Conservation (phyloP, 768 basidiomycete genomes). For the Strobilomyces echinocephalus region DNA sequence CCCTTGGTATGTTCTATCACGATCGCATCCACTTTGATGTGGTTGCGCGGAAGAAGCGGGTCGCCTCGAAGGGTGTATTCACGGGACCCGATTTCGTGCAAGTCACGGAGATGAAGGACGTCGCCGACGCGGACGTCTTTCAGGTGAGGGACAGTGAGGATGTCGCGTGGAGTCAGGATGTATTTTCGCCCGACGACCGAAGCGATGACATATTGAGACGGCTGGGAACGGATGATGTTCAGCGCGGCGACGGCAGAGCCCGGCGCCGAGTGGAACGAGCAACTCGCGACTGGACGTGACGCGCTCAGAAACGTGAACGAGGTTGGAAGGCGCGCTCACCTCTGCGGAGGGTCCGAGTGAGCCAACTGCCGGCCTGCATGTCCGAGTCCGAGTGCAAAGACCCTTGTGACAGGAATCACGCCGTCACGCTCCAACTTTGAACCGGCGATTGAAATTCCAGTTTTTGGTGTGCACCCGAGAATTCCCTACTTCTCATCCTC, state of each 20-base stretch:
- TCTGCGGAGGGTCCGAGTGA: constrained; percentile 21
- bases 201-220: constrained; percentile 88
- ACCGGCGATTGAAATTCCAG: constrained; percentile 29
- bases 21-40: constrained; percentile 76
- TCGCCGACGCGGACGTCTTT: constrained; percentile 85
- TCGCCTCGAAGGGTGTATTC: constrained; percentile 88
- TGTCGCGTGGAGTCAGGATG: constrained; percentile 83
- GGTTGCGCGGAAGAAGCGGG: constrained; percentile 59
- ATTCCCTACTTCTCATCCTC: constrained; percentile 40
- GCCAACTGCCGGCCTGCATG: constrained; percentile 23
- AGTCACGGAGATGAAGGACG: constrained; percentile 72
- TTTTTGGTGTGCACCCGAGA: constrained; percentile 34
- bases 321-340: constrained; percentile 10
- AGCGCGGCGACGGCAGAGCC: constrained; percentile 59
- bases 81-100: constrained; percentile 92
- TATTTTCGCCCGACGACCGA: constrained; percentile 84
- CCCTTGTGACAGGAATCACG: constrained; percentile 9
- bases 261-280: constrained; percentile 34
- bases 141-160: constrained; percentile 90
- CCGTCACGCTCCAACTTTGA: constrained; percentile 18
- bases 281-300: constrained; percentile 12
- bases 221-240: constrained; percentile 81
- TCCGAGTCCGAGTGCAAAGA: background rate
- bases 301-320: background rate
- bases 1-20: constrained; percentile 99